phyloP scores from a whole-genome alignment of 2,329 filamentous ascomycete genomes.

The Ceratocystis colombiana region DNA sequence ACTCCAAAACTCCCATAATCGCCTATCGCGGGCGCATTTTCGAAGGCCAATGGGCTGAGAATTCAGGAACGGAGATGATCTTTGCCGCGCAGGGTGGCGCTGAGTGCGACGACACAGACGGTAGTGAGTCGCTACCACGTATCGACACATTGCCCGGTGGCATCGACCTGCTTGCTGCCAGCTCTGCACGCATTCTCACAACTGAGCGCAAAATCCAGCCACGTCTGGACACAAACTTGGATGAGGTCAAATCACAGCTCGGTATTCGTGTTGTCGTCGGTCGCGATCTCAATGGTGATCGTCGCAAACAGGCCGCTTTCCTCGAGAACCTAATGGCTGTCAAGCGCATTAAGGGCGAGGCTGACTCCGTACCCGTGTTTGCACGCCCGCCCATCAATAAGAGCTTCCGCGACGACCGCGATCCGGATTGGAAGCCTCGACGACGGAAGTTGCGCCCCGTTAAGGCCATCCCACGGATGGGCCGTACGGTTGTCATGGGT shows the following conservation, averaged over 20 bases:
- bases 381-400: constrained; percentile 39
- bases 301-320: constrained; percentile 46
- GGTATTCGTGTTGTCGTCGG: constrained; percentile 39
- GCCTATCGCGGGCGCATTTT: constrained; percentile 71
- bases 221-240: constrained; percentile 32
- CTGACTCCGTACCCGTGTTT: constrained; percentile 54
- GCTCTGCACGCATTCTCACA: constrained; percentile 59
- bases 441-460: constrained; percentile 21
- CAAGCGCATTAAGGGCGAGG: constrained; percentile 55
- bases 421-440: constrained; percentile 33
- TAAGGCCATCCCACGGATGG: constrained; percentile 2
- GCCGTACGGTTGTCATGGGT: neutral
- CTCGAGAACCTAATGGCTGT: constrained; percentile 55
- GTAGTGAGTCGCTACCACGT: constrained; percentile 33
- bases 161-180: constrained; percentile 63
- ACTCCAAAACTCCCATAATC: constrained; percentile 64
- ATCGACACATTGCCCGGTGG: constrained; percentile 45
- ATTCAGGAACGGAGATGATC: constrained; percentile 74
- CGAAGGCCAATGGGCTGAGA: constrained; percentile 68
- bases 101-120: constrained; percentile 34
- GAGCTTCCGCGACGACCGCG: constrained; percentile 36
- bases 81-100: constrained; percentile 43
- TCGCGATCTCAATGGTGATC: constrained; percentile 40
- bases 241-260: constrained; percentile 35
- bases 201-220: constrained; percentile 51